Conservation (phyloP, 1,284 basidiomycete species). For the Mixia osmundae region DNA sequence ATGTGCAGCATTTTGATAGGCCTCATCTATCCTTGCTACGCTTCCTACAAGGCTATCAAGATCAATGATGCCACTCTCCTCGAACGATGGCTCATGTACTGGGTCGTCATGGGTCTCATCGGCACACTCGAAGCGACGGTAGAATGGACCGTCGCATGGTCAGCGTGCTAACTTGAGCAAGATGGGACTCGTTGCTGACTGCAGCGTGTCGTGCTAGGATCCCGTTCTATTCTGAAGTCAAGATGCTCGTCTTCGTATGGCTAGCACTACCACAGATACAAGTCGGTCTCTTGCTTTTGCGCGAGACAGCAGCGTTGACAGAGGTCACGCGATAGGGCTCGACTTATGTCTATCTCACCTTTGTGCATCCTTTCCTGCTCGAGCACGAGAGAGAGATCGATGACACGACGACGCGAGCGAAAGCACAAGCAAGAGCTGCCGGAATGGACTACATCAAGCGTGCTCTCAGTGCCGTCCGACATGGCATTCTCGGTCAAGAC, state of each 20-base stretch:
- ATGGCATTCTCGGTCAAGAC: background rate
- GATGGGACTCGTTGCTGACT: background rate
- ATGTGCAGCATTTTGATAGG: constrained; percentile 22
- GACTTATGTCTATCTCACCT: constrained; percentile 47
- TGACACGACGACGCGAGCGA: constrained; percentile 32
- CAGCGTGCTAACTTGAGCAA: too few species aligned
- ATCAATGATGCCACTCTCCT: constrained; percentile 37
- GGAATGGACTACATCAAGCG: constrained; percentile 32
- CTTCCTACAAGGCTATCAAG: constrained; percentile 61
- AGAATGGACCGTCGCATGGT: constrained; percentile 66
- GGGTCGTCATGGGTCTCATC: constrained; percentile 58
- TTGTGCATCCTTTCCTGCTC: constrained; percentile 54
- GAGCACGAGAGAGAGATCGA: constrained; percentile 59
- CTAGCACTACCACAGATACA: constrained; percentile 66
- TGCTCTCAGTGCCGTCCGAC: too few species aligned
- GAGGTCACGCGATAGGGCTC: constrained; percentile 30
- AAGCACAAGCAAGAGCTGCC: constrained; percentile 30
- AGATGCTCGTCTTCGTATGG: constrained; percentile 64
- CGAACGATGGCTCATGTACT: constrained; percentile 73
- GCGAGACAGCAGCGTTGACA: background rate
- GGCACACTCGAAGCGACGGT: constrained; percentile 47
- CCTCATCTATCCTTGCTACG: constrained; percentile 60
- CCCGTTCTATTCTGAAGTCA: constrained; percentile 62
- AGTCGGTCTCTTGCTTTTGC: constrained; percentile 6
- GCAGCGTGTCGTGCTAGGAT: constrained; percentile 38